Evolutionary conservation across 2,329 filamentous ascomycete genomes (phyloP), one percentile per base, ranked within the genome.

Genomic region (Talaromyces sp.): DNA sequence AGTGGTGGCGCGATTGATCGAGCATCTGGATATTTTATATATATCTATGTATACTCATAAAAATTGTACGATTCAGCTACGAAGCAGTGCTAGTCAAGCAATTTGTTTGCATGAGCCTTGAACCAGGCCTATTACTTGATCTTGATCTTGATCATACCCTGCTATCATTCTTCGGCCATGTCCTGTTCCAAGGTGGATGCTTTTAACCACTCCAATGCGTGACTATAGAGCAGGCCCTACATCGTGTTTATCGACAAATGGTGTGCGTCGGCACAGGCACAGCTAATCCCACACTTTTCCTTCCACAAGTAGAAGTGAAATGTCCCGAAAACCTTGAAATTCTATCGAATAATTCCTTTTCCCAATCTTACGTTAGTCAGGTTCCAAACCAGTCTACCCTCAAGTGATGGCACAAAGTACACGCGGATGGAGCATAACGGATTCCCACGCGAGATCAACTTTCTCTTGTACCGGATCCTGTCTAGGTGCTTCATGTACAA

Each of bases 1-100:
- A 73, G 55, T 79, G 77, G 77, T 79, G 77, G 77, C 75, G 77
- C 28, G 74, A 77, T 64, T 71, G 68, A 61, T 72, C 8, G 54
- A 58, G 23, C 33, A n/a, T 56, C 11, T 46, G 25, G 42, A 46
- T 46, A 12, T 23, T 31, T 28, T 50, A 50, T 31, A 25, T 48
- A 12, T 28, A 28, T 50, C 28, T 50, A 50, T 50, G 46, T n/a
- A n/a, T n/a, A n/a, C n/a, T n/a, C n/a, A n/a, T n/a, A n/a, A n/a
- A n/a, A n/a, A 50, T n/a, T 50, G 46, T 9, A 50, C 31, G 25
- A 50, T 50, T n/a, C 9, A 31, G 7, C n/a, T 44, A 18, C 39
- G 21, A 25, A 14, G 1, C 46, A n/a, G 21, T 50, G 8, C 21
- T 48, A 2, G 12, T 16, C 44, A 25, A 48, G 14, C 16, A 40